Base-by-base conservation (phyloP, 2,329 filamentous ascomycete genomes). In the Xylaria sp. region DNA sequence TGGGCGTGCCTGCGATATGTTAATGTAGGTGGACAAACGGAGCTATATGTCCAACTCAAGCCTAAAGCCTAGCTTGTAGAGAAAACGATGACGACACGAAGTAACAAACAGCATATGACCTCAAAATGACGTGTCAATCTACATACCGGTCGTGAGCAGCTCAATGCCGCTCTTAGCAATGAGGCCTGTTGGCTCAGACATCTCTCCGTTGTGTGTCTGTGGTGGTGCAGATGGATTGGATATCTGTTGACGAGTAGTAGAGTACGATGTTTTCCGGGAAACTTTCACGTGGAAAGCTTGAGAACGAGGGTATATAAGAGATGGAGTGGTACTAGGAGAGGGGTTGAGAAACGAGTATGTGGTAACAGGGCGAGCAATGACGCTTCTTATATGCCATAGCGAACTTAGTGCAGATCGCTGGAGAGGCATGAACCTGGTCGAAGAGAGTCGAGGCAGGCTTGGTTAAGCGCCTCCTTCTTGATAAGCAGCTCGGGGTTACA, bases 101-200 rank as follows among this genome's bases (percentile, higher is more conserved):
- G 29, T 13, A 59, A 39, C 20, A 42, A n/a, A 17, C 29, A 49
- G 10, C 11, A 5, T 11, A 11, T 11, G 13, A 47, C 13, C 5
- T 38, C 15, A n/a, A 50, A 0, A 27, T 1, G 13, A 15, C 4
- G 31, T 9, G 22, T 1, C 17, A 33, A 11, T 36, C 1, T 9
- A 69, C 74, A 60, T 74, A 80, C 82, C 80, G 69, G 81, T 86
- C 0, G 88, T 90, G 36, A 91, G 79, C 66, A 90, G 84, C 80
- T 91, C 88, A 67, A 90, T 88, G 77, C 89, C 89, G 58, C 85
- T 86, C 70, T 83, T 86, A 72, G 87, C 87, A 70, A 88, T 86
- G 66, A 89, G 80, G 63, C 88, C 87, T 5, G 83, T 87, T 20
- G 86, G 84, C 65, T 80, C 78, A 25, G 78, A 69, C 78, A 79